Conservation (phyloP, 169 alveolate species). For the Eimeria brunetti region DNA sequence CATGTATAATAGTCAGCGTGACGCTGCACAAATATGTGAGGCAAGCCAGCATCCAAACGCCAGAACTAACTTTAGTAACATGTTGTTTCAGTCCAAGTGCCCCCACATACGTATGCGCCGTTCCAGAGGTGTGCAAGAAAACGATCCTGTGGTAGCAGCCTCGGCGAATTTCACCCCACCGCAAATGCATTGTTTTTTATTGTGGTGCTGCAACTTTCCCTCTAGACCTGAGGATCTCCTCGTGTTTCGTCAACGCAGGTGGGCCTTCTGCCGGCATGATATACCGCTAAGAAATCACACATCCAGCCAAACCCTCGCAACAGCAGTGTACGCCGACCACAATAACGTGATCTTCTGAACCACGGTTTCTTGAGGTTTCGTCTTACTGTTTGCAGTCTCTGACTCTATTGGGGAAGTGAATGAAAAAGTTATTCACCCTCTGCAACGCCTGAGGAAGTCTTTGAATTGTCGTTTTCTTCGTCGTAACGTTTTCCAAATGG, state of each 20-base stretch:
- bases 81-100: neutral
- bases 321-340: neutral
- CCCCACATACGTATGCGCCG: neutral
- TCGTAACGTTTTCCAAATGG: slow-evolving; percentile 42
- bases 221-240: slow-evolving; percentile 37
- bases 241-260: slow-evolving; percentile 62
- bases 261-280: neutral
- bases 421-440: neutral
- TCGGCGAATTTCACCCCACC: neutral
- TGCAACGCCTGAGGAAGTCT: slow-evolving; percentile 8
- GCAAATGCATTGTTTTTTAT: neutral
- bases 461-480: slow-evolving; percentile 68
- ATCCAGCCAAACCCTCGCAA: neutral
- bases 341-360: neutral
- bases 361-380: neutral
- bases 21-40: slow-evolving; percentile 39
- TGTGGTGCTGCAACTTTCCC: neutral
- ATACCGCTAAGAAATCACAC: neutral
- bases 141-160: neutral
- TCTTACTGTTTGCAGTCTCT: slow-evolving; percentile 2
- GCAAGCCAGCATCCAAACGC: neutral
- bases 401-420: slow-evolving; percentile 5
- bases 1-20: slow-evolving; percentile 11
- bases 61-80: neutral
- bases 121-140: neutral